Evolutionary conservation across 495 filamentous ascomycete genomes (phyloP).

Genomic region (Astrothelium subdiscretum): DNA sequence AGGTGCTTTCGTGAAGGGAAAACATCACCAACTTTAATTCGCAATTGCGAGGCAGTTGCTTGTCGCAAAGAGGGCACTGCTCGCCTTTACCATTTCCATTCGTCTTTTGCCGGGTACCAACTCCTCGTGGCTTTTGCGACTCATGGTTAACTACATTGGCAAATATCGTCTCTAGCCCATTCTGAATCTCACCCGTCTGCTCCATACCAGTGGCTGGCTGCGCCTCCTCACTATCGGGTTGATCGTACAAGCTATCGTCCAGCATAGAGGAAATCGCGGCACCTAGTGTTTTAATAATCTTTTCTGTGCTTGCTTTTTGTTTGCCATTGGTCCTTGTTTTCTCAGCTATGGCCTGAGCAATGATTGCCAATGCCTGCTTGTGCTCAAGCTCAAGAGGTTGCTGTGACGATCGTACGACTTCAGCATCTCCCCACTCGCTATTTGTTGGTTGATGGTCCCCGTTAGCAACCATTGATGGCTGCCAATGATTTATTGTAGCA

Average conservation of each 20-base stretch:
- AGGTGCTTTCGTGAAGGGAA: neutral
- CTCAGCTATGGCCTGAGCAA: neutral
- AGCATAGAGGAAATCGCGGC: neutral
- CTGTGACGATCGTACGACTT: neutral
- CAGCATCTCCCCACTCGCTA: neutral
- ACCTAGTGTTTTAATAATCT: neutral
- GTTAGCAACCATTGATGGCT: neutral
- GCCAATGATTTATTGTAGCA: neutral
- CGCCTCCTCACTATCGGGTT: neutral
- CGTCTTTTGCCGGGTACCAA: neutral
- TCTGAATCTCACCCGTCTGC: neutral
- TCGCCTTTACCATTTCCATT: neutral
- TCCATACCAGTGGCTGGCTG: neutral
- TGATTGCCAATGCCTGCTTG: neutral
- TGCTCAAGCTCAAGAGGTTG: neutral
- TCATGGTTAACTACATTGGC: neutral
- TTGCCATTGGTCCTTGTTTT: neutral
- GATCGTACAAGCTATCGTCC: neutral
- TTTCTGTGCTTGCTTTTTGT: neutral
- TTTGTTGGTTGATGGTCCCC: neutral
- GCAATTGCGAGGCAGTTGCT: constrained; percentile 13
- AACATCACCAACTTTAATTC: constrained; percentile 50
- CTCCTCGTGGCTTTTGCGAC: neutral
- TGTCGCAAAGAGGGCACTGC: constrained; percentile 5
- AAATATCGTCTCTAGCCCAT: neutral